These are phyloP conservation scores for Clavariopsis aquatica DNA, from an alignment of 495 filamentous ascomycete genomes.

Conservation along the genomic window DNA sequence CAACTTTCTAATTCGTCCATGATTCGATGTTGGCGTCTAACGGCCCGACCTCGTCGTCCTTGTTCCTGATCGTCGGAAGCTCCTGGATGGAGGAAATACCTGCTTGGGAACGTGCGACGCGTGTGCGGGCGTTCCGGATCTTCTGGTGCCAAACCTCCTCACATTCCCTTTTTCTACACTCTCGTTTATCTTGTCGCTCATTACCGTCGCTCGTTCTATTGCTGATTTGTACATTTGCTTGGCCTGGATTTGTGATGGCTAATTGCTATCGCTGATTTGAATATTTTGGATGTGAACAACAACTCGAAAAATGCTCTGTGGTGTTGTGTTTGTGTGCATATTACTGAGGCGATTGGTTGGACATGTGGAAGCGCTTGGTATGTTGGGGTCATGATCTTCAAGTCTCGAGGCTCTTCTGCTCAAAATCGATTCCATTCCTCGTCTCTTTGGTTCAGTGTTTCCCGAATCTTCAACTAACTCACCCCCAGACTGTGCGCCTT, in stretches of 20 bases:
- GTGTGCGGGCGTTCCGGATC: background rate
- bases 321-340: background rate
- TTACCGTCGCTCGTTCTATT: too few species aligned
- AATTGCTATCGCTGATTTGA: too few species aligned
- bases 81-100: background rate
- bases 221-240: too few species aligned
- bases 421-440: too few species aligned
- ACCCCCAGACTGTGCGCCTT: slow-evolving; percentile 18
- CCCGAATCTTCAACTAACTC: background rate
- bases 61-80: background rate
- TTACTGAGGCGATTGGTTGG: background rate
- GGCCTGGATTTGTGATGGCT: too few species aligned
- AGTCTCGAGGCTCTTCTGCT: too few species aligned
- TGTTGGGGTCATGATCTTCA: background rate
- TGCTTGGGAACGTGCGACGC: background rate
- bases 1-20: too few species aligned
- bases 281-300: background rate
- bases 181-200: too few species aligned
- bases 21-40: too few species aligned
- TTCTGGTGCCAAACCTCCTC: background rate
- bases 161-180: too few species aligned
- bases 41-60: background rate
- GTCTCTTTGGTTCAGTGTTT: too few species aligned
- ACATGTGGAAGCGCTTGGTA: background rate
- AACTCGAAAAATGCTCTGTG: background rate